phyloP scores from a whole-genome alignment of 805 yeast genomes.

The Candida arabinofermentans region DNA sequence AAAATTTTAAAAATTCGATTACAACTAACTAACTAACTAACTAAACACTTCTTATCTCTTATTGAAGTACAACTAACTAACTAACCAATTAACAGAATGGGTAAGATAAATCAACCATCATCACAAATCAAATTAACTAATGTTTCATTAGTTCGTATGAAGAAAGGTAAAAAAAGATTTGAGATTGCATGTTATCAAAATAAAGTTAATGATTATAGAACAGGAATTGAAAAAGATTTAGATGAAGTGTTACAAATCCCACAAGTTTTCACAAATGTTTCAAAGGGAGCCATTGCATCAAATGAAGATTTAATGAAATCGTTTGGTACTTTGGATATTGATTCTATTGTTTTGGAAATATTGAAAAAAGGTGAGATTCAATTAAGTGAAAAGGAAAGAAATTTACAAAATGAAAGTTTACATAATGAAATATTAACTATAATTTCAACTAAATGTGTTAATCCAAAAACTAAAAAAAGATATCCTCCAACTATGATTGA shows the following conservation, averaged over 20 bases:
- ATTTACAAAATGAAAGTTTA: slow-evolving; percentile 52
- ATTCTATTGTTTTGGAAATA: slow-evolving; percentile 75
- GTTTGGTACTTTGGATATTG: slow-evolving; percentile 73
- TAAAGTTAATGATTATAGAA: slow-evolving; percentile 93
- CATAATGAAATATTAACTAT: slow-evolving; percentile 75
- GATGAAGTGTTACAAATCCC: slow-evolving; percentile 96
- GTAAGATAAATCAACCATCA: slow-evolving; percentile 75
- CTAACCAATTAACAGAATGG: slow-evolving; percentile 20
- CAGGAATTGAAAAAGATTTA: slow-evolving; percentile 82
- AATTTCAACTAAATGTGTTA: slow-evolving; percentile 85
- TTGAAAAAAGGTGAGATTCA: slow-evolving; percentile 91
- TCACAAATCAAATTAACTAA: slow-evolving; percentile 89
- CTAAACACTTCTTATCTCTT: not conserved
- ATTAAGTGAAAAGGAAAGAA: slow-evolving; percentile 88
- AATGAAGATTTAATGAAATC: slow-evolving; percentile 72
- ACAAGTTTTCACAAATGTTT: slow-evolving; percentile 88
- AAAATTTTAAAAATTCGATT: no score
- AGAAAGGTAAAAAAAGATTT: slow-evolving; percentile 85
- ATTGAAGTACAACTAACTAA: not conserved
- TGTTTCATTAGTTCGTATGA: slow-evolving; percentile 88
- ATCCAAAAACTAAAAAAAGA: slow-evolving; percentile 83
- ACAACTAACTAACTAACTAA: no score
- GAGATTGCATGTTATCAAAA: slow-evolving; percentile 97
- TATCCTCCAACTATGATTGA: slow-evolving; percentile 94
- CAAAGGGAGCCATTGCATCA: slow-evolving; percentile 91